Percentiles rank a stretch among this genome's conserved stretches.
Conservation (phyloP, 2,329 filamentous ascomycete genomes). For the Alternaria alternata region DNA sequence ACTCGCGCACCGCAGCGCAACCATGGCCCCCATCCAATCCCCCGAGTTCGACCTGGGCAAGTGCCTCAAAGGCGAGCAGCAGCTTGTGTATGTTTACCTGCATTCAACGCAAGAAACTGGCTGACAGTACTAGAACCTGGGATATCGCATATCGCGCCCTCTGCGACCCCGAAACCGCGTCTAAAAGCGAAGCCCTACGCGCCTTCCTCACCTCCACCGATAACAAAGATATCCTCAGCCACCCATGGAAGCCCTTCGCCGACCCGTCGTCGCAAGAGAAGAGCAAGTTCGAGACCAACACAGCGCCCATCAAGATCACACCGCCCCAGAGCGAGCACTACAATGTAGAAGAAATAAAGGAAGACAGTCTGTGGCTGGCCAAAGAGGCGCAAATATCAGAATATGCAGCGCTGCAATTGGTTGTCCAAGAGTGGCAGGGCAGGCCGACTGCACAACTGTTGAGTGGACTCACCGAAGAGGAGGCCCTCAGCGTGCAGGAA, state of each 20-base stretch:
- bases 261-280: slow-evolving; percentile 69
- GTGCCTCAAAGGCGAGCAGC: slow-evolving; percentile 80
- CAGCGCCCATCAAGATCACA: slow-evolving; percentile 83
- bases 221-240: slow-evolving; percentile 72
- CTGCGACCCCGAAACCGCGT: slow-evolving; percentile 57
- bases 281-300: slow-evolving; percentile 80
- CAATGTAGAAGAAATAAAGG: slow-evolving; percentile 81
- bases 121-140: slow-evolving; percentile 66
- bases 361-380: slow-evolving; percentile 86
- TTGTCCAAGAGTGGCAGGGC: slow-evolving; percentile 83
- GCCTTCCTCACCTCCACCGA: slow-evolving; percentile 76
- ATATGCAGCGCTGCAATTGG: slow-evolving; percentile 79
- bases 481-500: slow-evolving; percentile 77
- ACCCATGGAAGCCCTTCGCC: slow-evolving; percentile 73
- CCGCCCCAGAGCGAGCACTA: slow-evolving; percentile 72
- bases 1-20: slow-evolving; percentile 47
- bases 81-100: slow-evolving; percentile 73
- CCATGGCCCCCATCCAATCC: slow-evolving; percentile 46
- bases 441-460: slow-evolving; percentile 77
- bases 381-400: slow-evolving; percentile 80
- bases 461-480: slow-evolving; percentile 77
- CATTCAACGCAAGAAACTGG: neutral
- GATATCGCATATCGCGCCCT: slow-evolving; percentile 64
- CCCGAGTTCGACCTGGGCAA: slow-evolving; percentile 78
- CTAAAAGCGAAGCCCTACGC: slow-evolving; percentile 56